Evolutionary conservation across 2,329 filamentous ascomycete species (phyloP).

Genomic region (Cryphonectria carpinicola): DNA sequence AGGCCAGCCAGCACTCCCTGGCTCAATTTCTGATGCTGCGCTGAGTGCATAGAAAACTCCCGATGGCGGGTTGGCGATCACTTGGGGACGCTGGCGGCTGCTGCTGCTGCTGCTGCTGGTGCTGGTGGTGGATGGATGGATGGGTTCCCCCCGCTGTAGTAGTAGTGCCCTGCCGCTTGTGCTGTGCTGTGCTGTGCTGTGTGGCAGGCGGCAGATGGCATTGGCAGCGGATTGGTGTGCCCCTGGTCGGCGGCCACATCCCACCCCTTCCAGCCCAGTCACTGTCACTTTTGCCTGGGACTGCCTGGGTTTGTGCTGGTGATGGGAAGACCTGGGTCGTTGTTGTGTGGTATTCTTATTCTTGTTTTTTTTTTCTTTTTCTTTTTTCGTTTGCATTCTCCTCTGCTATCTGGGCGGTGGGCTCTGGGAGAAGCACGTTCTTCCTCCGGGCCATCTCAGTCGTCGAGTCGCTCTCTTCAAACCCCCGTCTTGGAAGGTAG

Average conservation of each 20-base stretch:
- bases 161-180: background rate
- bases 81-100: background rate
- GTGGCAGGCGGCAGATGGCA: background rate
- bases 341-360: background rate
- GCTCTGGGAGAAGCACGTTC: background rate
- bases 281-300: background rate
- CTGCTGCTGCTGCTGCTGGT: background rate
- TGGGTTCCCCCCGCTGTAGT: background rate
- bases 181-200: background rate
- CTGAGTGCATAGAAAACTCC: background rate
- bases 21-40: background rate
- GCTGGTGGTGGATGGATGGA: background rate
- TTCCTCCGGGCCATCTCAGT: background rate
- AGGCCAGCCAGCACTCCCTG: background rate
- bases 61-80: background rate
- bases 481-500: slow-evolving; percentile 1
- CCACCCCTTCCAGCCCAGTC: slow-evolving; percentile 2
- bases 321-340: background rate
- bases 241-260: background rate
- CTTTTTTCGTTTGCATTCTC: background rate
- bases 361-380: background rate
- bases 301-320: background rate
- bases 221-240: background rate
- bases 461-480: background rate
- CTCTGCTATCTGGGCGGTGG: background rate